Evolutionary conservation across 768 basidiomycete species (phyloP), one percentile per base, ranked within the genome.

Genomic region (Trametes punicea): DNA sequence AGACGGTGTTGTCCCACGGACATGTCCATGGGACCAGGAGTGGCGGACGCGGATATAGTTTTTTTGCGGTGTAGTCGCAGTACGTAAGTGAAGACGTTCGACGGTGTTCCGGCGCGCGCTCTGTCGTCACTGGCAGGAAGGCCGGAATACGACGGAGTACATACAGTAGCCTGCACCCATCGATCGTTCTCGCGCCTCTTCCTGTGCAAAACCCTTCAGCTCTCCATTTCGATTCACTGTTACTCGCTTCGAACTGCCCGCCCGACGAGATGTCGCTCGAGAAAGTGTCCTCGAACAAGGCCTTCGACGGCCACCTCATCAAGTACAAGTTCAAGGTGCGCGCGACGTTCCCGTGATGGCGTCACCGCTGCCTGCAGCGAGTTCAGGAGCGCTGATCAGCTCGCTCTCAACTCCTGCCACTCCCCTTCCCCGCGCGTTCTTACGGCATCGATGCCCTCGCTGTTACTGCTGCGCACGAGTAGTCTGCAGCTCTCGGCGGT

Each of bases 281-380:
- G 62, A 81, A 84, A 67, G 59, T 93, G 16, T 88, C 90, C 1
- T 77, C 82, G 9, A 93, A 83, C 80, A 87, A 87, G 70, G 78
- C 83, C 10, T 96, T 88, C 59, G 87, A 81, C 55, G 97, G 96
- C 21, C 80, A 81, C 51, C 69, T 98, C 54, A 79, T 74, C 57
- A 98, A 98, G 70, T 98, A 92, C 77, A 89, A 83, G 73, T 90
- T 88, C 77, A 87, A 83, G 77, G 91, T 82, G 60, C 72, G 67
- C 65, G 16, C 64, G 55, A 59, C 54, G 21, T 51, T 45, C 62
- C 52, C 26, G 42, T 20, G 42, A 50, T 53, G 52, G 26, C 52
- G 52, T 53, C 47, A 46, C 36, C 41, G 27, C 56, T 34, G 45
- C 30, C 40, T 36, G 34, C 52, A 38, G 11, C 20, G 5, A n/a